A percentile compares a stretch with the other conserved stretches of the same genome.
These are phyloP conservation scores for Brassica carinata DNA, from an alignment of 345 rosid species.

Conservation along the genomic window DNA sequence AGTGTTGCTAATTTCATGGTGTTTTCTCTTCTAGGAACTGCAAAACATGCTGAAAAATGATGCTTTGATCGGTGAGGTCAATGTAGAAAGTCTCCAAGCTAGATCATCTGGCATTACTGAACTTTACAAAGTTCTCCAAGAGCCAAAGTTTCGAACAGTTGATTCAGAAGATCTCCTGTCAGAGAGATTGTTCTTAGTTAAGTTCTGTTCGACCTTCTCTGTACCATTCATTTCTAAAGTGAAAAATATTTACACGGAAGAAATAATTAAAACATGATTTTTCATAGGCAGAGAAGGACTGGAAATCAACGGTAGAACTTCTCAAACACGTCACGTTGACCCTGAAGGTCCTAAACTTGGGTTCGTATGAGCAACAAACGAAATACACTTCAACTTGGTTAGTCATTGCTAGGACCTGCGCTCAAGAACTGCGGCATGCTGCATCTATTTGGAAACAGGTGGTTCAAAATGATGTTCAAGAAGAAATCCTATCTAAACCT, in stretches of 20 bases:
- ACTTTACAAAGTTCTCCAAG: conserved; percentile 51
- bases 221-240: not conserved
- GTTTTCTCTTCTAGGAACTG: conserved; percentile 56
- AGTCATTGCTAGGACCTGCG: conserved; percentile 59
- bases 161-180: conserved; percentile 68
- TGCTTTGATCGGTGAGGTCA: conserved; percentile 35
- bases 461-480: conserved; percentile 48
- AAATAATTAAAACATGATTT: conserved; percentile 17
- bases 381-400: conserved; percentile 68
- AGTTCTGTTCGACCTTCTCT: conserved; percentile 23
- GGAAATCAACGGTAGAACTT: conserved; percentile 56
- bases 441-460: conserved; percentile 72
- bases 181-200: conserved; percentile 58
- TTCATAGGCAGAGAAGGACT: conserved; percentile 69
- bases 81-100: conserved; percentile 37
- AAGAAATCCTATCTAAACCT: conserved; percentile 51
- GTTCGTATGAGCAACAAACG: conserved; percentile 57
- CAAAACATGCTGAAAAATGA: conserved; percentile 47
- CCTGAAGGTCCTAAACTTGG: conserved; percentile 60
- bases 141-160: conserved; percentile 55
- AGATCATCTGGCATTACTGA: conserved; percentile 42
- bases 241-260: not conserved
- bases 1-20: conserved; percentile 18
- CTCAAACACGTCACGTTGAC: conserved; percentile 51
- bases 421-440: conserved; percentile 76